A percentile compares a stretch with the other conserved stretches of the same genome.
These are phyloP conservation scores for Leccinum ochraceum DNA, from an alignment of 768 basidiomycete genomes.

Conservation along the genomic window DNA sequence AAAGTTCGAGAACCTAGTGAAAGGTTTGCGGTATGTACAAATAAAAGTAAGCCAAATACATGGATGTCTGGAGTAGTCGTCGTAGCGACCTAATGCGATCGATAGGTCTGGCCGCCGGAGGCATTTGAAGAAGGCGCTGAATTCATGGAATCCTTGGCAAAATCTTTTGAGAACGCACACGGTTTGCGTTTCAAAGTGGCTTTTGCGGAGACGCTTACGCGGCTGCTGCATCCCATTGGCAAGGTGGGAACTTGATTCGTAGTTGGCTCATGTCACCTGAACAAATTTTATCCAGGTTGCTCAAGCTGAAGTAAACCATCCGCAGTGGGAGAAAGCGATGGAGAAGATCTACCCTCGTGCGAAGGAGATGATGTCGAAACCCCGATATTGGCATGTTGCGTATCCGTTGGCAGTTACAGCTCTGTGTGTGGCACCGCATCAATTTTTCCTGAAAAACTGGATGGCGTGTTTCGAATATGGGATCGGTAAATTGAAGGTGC, in stretches of 20 bases:
- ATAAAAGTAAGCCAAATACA: slow-evolving; percentile 58
- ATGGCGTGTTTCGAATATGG: slow-evolving; percentile 68
- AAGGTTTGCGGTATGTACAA: slow-evolving; percentile 77
- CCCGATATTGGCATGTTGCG: slow-evolving; percentile 85
- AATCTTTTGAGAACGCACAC: slow-evolving; percentile 81
- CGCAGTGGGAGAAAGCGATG: slow-evolving; percentile 91
- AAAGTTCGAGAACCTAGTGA: slow-evolving; percentile 82
- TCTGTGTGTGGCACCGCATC: slow-evolving; percentile 84
- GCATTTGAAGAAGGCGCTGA: slow-evolving; percentile 93
- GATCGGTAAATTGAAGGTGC: slow-evolving; percentile 78
- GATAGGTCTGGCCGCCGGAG: slow-evolving; percentile 89
- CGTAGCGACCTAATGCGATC: slow-evolving; percentile 1
- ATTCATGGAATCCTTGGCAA: slow-evolving; percentile 82
- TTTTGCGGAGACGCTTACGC: slow-evolving; percentile 80
- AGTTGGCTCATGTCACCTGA: background rate
- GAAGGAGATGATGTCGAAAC: slow-evolving; percentile 82
- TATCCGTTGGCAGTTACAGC: slow-evolving; percentile 83
- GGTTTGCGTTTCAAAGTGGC: slow-evolving; percentile 80
- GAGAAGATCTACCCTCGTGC: slow-evolving; percentile 82
- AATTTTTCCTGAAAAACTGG: slow-evolving; percentile 87
- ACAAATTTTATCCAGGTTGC: slow-evolving; percentile 59
- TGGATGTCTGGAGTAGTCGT: background rate
- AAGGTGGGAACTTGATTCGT: slow-evolving; percentile 50
- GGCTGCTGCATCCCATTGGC: slow-evolving; percentile 82
- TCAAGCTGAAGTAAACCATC: slow-evolving; percentile 94